phyloP scores from a whole-genome alignment of 108 stramenopile genomes.

The Nitzschia inconspicua region DNA sequence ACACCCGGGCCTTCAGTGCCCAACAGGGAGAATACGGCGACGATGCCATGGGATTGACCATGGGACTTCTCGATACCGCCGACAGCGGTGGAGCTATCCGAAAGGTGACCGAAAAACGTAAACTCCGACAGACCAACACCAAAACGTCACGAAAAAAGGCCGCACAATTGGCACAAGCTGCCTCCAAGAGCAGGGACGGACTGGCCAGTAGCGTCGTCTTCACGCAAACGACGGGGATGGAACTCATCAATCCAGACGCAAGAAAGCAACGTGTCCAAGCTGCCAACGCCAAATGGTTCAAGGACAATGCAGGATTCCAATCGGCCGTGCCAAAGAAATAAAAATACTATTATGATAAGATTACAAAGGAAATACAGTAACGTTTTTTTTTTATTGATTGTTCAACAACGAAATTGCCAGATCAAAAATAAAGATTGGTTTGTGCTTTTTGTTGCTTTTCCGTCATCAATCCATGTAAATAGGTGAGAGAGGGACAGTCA shows the following conservation, averaged over 20 bases:
- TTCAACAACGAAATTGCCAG: too few species aligned
- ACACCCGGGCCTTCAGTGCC: slow-evolving; percentile 79
- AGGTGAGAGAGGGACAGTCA: too few species aligned
- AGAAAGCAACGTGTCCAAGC: slow-evolving; percentile 50
- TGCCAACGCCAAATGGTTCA: slow-evolving; percentile 91
- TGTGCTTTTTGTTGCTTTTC: too few species aligned
- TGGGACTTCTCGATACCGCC: slow-evolving; percentile 81
- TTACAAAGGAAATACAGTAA: too few species aligned
- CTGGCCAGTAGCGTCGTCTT: slow-evolving; percentile 85
- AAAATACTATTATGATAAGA: too few species aligned
- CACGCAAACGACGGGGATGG: slow-evolving; percentile 82
- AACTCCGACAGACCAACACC: slow-evolving; percentile 77
- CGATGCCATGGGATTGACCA: slow-evolving; percentile 90
- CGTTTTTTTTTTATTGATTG: too few species aligned
- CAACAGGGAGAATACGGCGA: slow-evolving; percentile 92
- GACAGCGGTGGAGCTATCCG: slow-evolving; percentile 73
- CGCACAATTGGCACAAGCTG: slow-evolving; percentile 40
- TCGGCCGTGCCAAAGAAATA: slow-evolving; percentile 70
- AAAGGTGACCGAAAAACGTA: slow-evolving; percentile 65
- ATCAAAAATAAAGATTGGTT: too few species aligned
- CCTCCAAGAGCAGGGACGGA: slow-evolving; percentile 64
- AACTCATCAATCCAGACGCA: slow-evolving; percentile 88
- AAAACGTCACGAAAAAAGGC: slow-evolving; percentile 70
- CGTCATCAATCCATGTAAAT: too few species aligned
- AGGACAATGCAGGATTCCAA: slow-evolving; percentile 79